Evolutionary conservation across 2,329 filamentous ascomycete genomes (phyloP), one percentile per base, ranked within the genome.

Genomic region (Cytospora schulzeri): DNA sequence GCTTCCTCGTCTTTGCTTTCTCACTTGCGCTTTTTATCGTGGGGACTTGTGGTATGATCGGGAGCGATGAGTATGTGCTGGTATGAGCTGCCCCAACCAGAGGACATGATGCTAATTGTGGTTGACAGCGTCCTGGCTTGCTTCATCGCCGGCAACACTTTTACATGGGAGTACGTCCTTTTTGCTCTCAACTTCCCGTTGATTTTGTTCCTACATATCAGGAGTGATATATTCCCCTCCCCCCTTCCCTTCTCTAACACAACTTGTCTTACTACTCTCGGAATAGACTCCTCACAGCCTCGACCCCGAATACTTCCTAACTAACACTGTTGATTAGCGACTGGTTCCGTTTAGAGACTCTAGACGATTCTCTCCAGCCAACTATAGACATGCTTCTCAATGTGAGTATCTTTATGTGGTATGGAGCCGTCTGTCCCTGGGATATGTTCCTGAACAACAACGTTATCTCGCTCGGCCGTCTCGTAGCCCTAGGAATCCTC

Each of bases 371-470:
- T 2, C 83, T 97, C n/a, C 93, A 97, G 73, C 93, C 93, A 0
- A 97, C 93, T 0, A 91, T 97, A 54, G 93, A 97, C 74, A 96
- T 97, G 92, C 82, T 97, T 2, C 88, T 97, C 64, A 97, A 97
- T 73, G 86, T 96, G 4, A 82, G 88, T 22, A 85, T 97, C 48
- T 97, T 97, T 75, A 86, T 96, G 76, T 97, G 92, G 93, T 94
- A 91, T 70, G 93, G 93, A 4, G 91, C 92, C 0, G 86, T 93
- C 14, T 91, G 90, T 65, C 93, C 93, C 0, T 97, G 93, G 93
- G 74, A 80, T 5, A 79, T 78, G 29, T 96, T 97, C 69, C 76
- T 82, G 0, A 69, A 71, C 69, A 94, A 91, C 73, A 73, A 79
- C 11, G 83, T 95, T 19, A 88, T 96, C 29, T 86, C 92, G 0